phyloP scores from a whole-genome alignment of 805 yeast genomes.

The Kodamaea hsintzibuensis region DNA sequence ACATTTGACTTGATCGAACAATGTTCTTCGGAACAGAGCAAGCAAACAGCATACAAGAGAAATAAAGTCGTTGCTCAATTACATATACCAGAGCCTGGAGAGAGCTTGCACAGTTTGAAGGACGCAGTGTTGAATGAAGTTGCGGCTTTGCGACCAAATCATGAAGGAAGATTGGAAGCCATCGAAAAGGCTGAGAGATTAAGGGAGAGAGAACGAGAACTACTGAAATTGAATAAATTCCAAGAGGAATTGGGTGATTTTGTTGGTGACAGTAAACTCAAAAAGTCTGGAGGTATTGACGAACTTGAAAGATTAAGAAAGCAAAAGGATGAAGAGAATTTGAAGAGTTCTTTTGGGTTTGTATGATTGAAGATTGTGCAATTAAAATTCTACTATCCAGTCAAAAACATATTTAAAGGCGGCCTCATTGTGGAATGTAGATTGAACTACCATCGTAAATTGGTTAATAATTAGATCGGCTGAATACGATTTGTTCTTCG shows the following conservation, averaged over 20 bases:
- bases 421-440: background rate
- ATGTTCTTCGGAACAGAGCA: slow-evolving; percentile 76
- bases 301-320: slow-evolving; percentile 74
- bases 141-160: slow-evolving; percentile 76
- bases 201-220: slow-evolving; percentile 67
- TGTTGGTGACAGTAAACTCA: slow-evolving; percentile 74
- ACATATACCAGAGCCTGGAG: slow-evolving; percentile 63
- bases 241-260: slow-evolving; percentile 84
- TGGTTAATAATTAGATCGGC: background rate
- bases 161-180: slow-evolving; percentile 83
- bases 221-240: slow-evolving; percentile 61
- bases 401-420: background rate
- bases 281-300: slow-evolving; percentile 85
- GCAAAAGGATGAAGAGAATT: slow-evolving; percentile 68
- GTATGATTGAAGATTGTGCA: slow-evolving; percentile 15
- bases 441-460: background rate
- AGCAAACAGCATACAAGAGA: slow-evolving; percentile 48
- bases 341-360: slow-evolving; percentile 47
- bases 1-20: slow-evolving; percentile 80
- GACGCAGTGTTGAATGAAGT: slow-evolving; percentile 85
- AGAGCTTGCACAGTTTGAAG: slow-evolving; percentile 56
- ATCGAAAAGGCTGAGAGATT: slow-evolving; percentile 82
- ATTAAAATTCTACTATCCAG: slow-evolving; percentile 7
- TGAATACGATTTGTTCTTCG: background rate
- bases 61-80: slow-evolving; percentile 40